A percentile compares a stretch with the other conserved stretches of the same genome.
Evolutionary conservation across 345 rosid species (phyloP).

Genomic region (Lepidium didymum): DNA sequence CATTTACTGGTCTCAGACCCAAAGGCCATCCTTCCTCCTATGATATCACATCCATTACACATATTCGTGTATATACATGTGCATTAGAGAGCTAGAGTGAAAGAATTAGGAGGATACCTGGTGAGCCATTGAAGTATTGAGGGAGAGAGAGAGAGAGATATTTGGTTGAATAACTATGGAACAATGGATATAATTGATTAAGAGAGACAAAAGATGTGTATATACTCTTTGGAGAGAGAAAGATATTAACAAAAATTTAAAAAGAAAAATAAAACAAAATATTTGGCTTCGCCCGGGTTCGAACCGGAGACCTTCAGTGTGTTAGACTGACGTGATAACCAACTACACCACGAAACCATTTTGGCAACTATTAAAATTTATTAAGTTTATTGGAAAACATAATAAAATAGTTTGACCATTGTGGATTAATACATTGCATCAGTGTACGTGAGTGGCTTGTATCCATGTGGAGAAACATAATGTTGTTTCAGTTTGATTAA

Average conservation of each 20-base stretch:
- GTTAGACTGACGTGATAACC: conserved; percentile 99
- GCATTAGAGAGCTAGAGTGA: background rate
- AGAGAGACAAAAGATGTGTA: background rate
- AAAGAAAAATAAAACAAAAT: background rate
- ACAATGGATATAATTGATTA: background rate
- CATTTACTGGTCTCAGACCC: conserved; percentile 65
- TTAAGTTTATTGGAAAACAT: too few relatives aligned
- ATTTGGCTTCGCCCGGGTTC: conserved; percentile 45
- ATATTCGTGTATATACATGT: background rate
- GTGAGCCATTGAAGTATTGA: conserved; percentile 19
- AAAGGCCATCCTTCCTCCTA: conserved; percentile 92
- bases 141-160: background rate
- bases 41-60: background rate
- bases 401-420: too few relatives aligned
- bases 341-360: conserved; percentile 93
- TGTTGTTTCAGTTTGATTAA: too few relatives aligned
- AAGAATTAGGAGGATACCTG: conserved; percentile 11
- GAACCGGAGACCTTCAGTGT: conserved; percentile 98
- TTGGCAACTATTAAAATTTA: rapidly evolving
- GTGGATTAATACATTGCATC: too few relatives aligned
- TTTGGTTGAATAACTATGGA: background rate
- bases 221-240: background rate
- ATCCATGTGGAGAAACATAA: too few relatives aligned
- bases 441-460: too few relatives aligned
- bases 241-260: too few relatives aligned